Conservation (phyloP, 179 eudicot genomes). For the Beta lomatogona region DNA sequence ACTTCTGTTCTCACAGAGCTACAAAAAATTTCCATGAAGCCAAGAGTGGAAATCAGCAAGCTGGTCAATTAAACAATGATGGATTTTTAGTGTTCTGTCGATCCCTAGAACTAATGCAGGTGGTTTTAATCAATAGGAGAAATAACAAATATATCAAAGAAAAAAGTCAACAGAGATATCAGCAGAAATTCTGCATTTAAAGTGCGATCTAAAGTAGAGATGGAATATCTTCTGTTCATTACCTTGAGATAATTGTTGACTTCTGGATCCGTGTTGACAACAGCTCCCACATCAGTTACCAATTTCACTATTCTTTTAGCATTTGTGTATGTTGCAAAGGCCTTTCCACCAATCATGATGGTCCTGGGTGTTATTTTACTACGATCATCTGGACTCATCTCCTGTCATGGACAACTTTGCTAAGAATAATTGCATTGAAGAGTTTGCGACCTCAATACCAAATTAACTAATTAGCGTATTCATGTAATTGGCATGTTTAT, state of each 20-base stretch:
- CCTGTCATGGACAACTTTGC: conserved; percentile 45
- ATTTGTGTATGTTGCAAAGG: conserved; percentile 96
- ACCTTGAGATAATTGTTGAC: conserved; percentile 92
- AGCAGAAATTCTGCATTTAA: not conserved
- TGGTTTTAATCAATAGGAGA: not conserved
- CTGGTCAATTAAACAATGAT: not conserved
- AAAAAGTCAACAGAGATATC: not conserved
- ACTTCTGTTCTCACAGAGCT: not conserved
- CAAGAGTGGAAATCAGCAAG: not conserved
- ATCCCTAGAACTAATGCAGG: not conserved
- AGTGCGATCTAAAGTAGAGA: not conserved
- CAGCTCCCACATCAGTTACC: conserved; percentile 92
- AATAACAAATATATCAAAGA: not conserved
- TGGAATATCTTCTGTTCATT: conserved; percentile 18
- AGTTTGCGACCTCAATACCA: not conserved
- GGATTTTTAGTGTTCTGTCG: not conserved
- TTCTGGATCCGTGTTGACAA: conserved; percentile 91
- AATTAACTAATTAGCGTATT: not conserved
- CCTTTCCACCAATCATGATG: conserved; percentile 97
- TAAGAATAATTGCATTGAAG: not conserved
- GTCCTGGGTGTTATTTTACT: conserved; percentile 78
- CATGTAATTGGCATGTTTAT: not conserved
- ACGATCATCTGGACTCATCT: conserved; percentile 89
- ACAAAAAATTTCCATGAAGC: not conserved
- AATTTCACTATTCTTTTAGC: conserved; percentile 96